Evolutionary conservation across 1,284 basidiomycete genomes (phyloP), one percentile per base, ranked within the genome.

Genomic region (Earliella scabrosa): DNA sequence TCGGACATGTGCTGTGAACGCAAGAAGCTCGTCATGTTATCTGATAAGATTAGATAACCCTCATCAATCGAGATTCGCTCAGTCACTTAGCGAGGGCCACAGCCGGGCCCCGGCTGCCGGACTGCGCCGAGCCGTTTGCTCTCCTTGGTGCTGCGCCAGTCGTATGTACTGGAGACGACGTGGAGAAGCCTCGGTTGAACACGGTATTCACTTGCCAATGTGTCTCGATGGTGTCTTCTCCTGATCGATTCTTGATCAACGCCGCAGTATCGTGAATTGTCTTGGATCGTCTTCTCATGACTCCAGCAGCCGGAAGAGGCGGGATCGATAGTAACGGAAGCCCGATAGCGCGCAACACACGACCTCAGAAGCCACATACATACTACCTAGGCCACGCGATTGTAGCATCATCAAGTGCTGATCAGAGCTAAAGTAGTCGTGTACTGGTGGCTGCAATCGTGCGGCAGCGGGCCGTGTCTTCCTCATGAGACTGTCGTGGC

Each of bases 31-130:
- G 34, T 27, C 24, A 46, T 38, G 45, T 54, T 62, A 62, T 62
- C 60, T 46, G 63, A 64, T 66, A 62, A 65, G 59, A 63, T 64
- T 48, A 58, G 56, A 57, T 63, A 43, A 32, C 3, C 21, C 31
- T 26, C 41, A 18, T 20, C 27, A 16, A 32, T 32, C 36, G 36
- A 38, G n/a, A 38, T 9, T 34, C 32, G 32, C 16, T n/a, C n/a
- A n/a, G n/a, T n/a, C n/a, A n/a, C n/a, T n/a, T n/a, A n/a, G n/a
- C n/a, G n/a, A n/a, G n/a, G n/a, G n/a, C n/a, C n/a, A n/a, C n/a
- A n/a, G n/a, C n/a, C n/a, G n/a, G n/a, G n/a, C n/a, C n/a, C n/a
- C n/a, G n/a, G n/a, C n/a, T n/a, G n/a, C n/a, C n/a, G n/a, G n/a
- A n/a, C n/a, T n/a, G n/a, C n/a, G n/a, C n/a, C n/a, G n/a, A n/a